A percentile compares a stretch with the other conserved stretches of the same genome.
These are phyloP conservation scores for Ustilago curta DNA, from an alignment of 1,284 basidiomycete genomes.

Conservation along the genomic window DNA sequence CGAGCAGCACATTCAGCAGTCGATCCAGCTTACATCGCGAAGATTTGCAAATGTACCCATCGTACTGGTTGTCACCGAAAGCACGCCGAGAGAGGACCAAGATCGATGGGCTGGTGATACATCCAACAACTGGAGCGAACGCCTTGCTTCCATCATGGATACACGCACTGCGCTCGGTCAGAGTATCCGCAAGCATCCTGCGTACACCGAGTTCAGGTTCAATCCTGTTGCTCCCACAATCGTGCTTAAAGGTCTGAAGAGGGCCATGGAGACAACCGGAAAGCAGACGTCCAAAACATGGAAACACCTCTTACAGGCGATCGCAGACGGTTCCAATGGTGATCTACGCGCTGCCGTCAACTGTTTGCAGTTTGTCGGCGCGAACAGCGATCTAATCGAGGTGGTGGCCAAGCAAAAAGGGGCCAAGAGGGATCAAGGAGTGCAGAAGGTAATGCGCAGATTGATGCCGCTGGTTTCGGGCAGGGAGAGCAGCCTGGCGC, in stretches of 20 bases:
- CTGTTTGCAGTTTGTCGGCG: conserved; percentile 81
- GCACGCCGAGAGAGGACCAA: conserved; percentile 72
- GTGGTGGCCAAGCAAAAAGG: conserved; percentile 1
- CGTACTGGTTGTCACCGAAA: conserved; percentile 85
- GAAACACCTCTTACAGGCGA: conserved; percentile 49
- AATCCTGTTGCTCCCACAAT: conserved; percentile 90
- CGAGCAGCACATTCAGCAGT: conserved; percentile 37
- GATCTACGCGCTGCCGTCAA: conserved; percentile 94
- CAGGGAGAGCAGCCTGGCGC: conserved; percentile 83
- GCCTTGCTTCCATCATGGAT: conserved; percentile 72
- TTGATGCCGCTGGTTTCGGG: conserved; percentile 33
- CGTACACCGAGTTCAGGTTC: conserved; percentile 84
- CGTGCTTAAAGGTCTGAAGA: conserved; percentile 81
- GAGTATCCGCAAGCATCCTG: conserved; percentile 75
- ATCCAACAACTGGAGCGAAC: conserved; percentile 71
- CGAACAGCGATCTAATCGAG: conserved; percentile 32
- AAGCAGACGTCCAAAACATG: conserved; percentile 8
- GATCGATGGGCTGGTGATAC: conserved; percentile 73
- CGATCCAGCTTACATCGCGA: conserved; percentile 12
- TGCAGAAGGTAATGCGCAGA: conserved; percentile 9
- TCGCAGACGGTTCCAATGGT: conserved; percentile 84
- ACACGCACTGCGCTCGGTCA: conserved; percentile 77
- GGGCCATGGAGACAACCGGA: conserved; percentile 14
- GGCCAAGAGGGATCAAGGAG: background rate
- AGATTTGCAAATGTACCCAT: conserved; percentile 73